Percentiles rank a stretch among this genome's conserved stretches.
Evolutionary conservation across 129 eudicot genomes (phyloP).

Genomic region (Arctium lappa): DNA sequence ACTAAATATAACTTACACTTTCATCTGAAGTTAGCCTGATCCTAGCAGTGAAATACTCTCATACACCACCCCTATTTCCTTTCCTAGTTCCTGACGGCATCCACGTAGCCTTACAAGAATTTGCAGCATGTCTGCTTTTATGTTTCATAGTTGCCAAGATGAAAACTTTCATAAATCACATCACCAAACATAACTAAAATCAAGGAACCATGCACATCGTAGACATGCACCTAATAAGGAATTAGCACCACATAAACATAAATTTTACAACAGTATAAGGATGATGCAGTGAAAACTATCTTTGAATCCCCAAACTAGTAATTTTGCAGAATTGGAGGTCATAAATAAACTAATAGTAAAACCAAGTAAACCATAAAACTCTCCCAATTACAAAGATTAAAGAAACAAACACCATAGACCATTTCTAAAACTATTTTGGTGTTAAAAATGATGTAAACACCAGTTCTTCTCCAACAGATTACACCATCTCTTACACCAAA

Average conservation of each 20-base stretch:
- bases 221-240: not conserved
- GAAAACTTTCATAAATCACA: not conserved
- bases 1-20: not conserved
- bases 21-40: not conserved
- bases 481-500: not conserved
- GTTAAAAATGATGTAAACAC: not conserved
- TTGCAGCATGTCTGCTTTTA: not conserved
- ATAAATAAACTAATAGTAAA: not conserved
- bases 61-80: not conserved
- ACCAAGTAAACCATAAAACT: not conserved
- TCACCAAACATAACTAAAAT: not conserved
- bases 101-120: not conserved
- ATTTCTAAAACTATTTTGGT: not conserved
- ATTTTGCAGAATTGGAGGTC: not conserved
- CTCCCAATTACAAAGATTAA: too few species aligned
- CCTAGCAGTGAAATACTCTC: not conserved
- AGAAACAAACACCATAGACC: not conserved
- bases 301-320: not conserved
- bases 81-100: too few species aligned
- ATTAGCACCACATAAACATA: not conserved
- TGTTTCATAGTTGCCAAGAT: not conserved
- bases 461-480: not conserved
- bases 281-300: not conserved
- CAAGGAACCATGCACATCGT: not conserved
- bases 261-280: not conserved